These are phyloP conservation scores for Euphrasia confusa DNA, from an alignment of 257 asterid species.

Conservation along the genomic window DNA sequence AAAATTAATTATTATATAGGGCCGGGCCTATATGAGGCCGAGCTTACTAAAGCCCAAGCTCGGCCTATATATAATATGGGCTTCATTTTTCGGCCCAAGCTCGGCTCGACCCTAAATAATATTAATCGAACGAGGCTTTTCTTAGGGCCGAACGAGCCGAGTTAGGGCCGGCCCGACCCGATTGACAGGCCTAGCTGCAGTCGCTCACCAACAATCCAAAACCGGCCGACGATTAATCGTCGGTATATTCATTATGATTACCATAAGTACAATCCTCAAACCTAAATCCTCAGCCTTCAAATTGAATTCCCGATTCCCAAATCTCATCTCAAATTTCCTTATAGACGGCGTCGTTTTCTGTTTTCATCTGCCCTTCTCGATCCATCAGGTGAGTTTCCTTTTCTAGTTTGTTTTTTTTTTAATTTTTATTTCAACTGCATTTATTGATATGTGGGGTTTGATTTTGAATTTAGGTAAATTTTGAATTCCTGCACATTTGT, in stretches of 20 bases:
- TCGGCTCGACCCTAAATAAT: no score
- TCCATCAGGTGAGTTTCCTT: slow-evolving; percentile 35
- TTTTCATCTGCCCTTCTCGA: slow-evolving; percentile 49
- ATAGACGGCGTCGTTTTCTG: slow-evolving; percentile 26
- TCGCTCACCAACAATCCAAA: not conserved
- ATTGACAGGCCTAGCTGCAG: no score
- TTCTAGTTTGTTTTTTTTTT: not conserved
- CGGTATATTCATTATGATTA: slow-evolving; percentile 30
- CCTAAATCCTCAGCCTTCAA: slow-evolving; percentile 17
- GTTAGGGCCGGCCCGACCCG: no score
- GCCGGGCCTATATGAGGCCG: no score
- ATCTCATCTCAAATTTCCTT: slow-evolving; percentile 13
- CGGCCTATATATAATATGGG: no score
- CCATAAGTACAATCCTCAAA: slow-evolving; percentile 24
- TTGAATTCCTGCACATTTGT: not conserved
- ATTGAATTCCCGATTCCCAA: slow-evolving; percentile 3
- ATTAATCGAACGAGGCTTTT: no score
- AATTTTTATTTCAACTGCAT: not conserved
- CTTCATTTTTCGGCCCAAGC: no score
- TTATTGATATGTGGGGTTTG: not conserved
- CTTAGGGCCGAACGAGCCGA: no score
- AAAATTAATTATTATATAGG: no score
- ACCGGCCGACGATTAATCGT: not conserved
- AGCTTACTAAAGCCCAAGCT: no score
- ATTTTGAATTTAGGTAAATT: not conserved